These are phyloP conservation scores for Colletotrichum godetiae DNA, from an alignment of 2,329 filamentous ascomycete species.

Conservation along the genomic window DNA sequence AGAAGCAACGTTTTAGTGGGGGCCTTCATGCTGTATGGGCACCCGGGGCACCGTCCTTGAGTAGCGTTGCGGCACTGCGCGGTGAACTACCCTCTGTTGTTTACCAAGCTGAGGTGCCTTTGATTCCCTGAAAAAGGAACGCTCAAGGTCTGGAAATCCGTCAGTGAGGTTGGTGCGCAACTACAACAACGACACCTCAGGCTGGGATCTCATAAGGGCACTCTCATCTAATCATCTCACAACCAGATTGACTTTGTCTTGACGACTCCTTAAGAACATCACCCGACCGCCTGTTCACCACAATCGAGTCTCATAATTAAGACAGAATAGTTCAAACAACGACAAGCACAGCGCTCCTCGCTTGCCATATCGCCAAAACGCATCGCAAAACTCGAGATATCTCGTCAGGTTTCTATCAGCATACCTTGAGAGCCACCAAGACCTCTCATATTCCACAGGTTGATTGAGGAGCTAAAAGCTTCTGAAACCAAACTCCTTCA, in stretches of 20 bases:
- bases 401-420: background rate
- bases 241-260: background rate
- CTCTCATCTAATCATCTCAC: background rate
- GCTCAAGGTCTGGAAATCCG: background rate
- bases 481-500: background rate
- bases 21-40: background rate
- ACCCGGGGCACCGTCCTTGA: background rate
- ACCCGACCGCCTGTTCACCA: background rate
- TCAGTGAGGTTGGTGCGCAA: background rate
- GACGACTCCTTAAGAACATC: background rate
- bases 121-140: no score
- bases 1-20: slow-evolving; percentile 22
- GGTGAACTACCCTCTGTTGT: slow-evolving; percentile 15
- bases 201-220: background rate
- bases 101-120: background rate
- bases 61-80: slow-evolving; percentile 5
- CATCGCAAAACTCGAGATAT: background rate
- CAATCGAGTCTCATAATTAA: background rate
- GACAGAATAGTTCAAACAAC: background rate
- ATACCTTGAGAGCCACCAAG: background rate
- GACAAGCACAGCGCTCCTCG: background rate
- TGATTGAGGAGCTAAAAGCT: background rate
- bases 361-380: background rate
- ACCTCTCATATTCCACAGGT: background rate
- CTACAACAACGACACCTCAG: background rate